These are phyloP conservation scores for Malania oleifera DNA, from an alignment of 164 flowering plant genomes.

Conservation along the genomic window DNA sequence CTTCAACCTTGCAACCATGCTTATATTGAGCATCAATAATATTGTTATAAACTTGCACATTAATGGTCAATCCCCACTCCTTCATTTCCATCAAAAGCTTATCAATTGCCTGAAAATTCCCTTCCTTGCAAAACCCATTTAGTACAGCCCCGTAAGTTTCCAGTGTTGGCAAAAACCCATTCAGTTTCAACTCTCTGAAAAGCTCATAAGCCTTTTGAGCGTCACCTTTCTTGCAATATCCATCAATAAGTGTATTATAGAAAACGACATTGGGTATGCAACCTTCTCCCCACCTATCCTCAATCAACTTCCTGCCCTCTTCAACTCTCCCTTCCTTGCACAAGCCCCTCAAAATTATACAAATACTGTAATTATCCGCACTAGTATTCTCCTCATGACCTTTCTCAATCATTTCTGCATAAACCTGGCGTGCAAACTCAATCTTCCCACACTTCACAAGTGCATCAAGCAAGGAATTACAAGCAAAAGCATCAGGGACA, in stretches of 20 bases:
- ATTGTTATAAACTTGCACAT: slow-evolving; percentile 47
- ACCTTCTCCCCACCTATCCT: slow-evolving; percentile 60
- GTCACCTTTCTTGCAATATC: slow-evolving; percentile 65
- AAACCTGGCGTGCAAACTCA: slow-evolving; percentile 37
- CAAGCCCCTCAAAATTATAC: slow-evolving; percentile 65
- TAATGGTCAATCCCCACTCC: slow-evolving; percentile 43
- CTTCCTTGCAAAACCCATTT: slow-evolving; percentile 54
- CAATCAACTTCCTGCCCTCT: slow-evolving; percentile 60
- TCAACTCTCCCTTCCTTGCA: slow-evolving; percentile 57
- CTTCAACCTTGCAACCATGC: slow-evolving; percentile 39
- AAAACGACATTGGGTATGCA: slow-evolving; percentile 73
- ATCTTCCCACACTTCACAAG: slow-evolving; percentile 30
- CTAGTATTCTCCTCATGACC: slow-evolving; percentile 21
- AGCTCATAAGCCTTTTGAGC: slow-evolving; percentile 36
- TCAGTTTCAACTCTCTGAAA: slow-evolving; percentile 53
- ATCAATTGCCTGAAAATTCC: slow-evolving; percentile 48
- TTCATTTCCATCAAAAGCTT: slow-evolving; percentile 56
- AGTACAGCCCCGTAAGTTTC: slow-evolving; percentile 69
- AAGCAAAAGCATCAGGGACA: slow-evolving; percentile 50
- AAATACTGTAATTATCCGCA: slow-evolving; percentile 55
- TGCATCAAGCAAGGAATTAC: slow-evolving; percentile 55
- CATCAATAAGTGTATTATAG: slow-evolving; percentile 71
- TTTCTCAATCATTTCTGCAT: slow-evolving; percentile 55
- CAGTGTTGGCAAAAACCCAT: slow-evolving; percentile 60
- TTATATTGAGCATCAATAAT: slow-evolving; percentile 54